Evolutionary conservation across 1,284 basidiomycete genomes (phyloP).

Genomic region (Boletus mariae): DNA sequence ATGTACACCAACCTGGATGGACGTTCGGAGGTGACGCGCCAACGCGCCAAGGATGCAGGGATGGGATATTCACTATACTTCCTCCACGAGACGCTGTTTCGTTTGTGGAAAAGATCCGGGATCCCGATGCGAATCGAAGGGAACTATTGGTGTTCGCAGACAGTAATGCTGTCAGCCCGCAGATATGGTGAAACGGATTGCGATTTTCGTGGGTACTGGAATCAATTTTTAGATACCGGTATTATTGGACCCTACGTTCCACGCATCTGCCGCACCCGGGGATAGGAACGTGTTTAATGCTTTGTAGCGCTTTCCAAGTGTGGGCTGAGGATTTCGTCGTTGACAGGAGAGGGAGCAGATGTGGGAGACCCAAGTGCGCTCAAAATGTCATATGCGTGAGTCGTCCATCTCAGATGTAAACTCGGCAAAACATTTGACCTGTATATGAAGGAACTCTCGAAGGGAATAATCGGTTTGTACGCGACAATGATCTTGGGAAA

Average conservation of each 20-base stretch:
- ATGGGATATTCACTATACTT: slow-evolving; percentile 58
- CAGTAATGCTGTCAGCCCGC: slow-evolving; percentile 57
- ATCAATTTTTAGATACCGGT: slow-evolving; percentile 53
- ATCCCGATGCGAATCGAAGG: slow-evolving; percentile 12
- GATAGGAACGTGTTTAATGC: slow-evolving; percentile 36
- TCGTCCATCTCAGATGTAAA: slow-evolving; percentile 1
- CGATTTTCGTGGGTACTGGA: slow-evolving; percentile 18
- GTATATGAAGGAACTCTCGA: slow-evolving; percentile 46
- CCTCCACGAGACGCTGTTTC: slow-evolving; percentile 51
- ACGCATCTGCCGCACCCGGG: slow-evolving; percentile 43
- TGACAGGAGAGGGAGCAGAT: slow-evolving; percentile 39
- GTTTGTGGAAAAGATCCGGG: slow-evolving; percentile 45
- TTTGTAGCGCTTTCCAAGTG: slow-evolving; percentile 39
- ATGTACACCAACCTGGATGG: slow-evolving; percentile 51
- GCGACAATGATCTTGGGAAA: slow-evolving; percentile 52
- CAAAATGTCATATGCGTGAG: slow-evolving; percentile 39
- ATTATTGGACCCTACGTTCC: slow-evolving; percentile 62
- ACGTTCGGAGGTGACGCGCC: slow-evolving; percentile 45
- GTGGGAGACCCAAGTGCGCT: slow-evolving; percentile 53
- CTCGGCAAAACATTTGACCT: background rate
- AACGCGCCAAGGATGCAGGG: slow-evolving; percentile 49
- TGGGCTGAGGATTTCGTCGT: slow-evolving; percentile 44
- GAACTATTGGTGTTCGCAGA: slow-evolving; percentile 45
- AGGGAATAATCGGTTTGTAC: slow-evolving; percentile 52
- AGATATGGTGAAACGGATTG: slow-evolving; percentile 46